A percentile compares a stretch with the other conserved stretches of the same genome.
Conservation (phyloP, 441 rosid species). For the Jatropha podagrica region DNA sequence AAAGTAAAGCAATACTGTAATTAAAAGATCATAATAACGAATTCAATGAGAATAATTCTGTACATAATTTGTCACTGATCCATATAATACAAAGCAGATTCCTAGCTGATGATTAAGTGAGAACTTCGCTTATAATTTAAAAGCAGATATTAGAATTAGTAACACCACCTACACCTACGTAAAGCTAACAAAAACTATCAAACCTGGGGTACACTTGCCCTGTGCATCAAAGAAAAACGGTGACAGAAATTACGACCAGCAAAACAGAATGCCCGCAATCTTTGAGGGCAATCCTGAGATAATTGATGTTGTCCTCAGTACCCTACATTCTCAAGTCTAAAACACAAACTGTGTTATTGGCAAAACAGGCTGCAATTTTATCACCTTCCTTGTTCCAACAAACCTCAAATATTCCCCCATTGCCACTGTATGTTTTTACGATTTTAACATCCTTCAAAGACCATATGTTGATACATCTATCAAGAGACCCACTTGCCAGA, state of each 20-base stretch:
- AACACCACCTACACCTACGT: slow-evolving; percentile 15
- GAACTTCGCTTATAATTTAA: background rate
- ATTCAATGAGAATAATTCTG: slow-evolving; percentile 17
- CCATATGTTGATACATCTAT: slow-evolving; percentile 89
- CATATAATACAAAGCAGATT: slow-evolving; percentile 15
- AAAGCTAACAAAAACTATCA: background rate
- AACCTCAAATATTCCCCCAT: slow-evolving; percentile 95
- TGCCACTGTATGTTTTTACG: slow-evolving; percentile 80
- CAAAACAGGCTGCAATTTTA: slow-evolving; percentile 92
- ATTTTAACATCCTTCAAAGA: slow-evolving; percentile 88
- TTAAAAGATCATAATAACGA: background rate
- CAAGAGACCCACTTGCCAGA: slow-evolving; percentile 92
- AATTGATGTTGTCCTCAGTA: background rate
- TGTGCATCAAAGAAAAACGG: slow-evolving; percentile 7
- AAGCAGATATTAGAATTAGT: slow-evolving; percentile 9
- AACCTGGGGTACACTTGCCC: slow-evolving; percentile 12
- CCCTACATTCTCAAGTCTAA: slow-evolving; percentile 87
- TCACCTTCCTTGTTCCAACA: slow-evolving; percentile 98
- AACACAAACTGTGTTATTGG: slow-evolving; percentile 83
- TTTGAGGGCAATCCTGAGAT: background rate
- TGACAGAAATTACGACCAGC: background rate
- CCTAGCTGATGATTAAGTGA: slow-evolving; percentile 9
- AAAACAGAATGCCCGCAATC: background rate
- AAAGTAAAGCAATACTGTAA: background rate
- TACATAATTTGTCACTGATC: slow-evolving; percentile 27